Base-by-base conservation (phyloP, 2,329 filamentous ascomycete genomes). In the Botryotinia calthae region DNA sequence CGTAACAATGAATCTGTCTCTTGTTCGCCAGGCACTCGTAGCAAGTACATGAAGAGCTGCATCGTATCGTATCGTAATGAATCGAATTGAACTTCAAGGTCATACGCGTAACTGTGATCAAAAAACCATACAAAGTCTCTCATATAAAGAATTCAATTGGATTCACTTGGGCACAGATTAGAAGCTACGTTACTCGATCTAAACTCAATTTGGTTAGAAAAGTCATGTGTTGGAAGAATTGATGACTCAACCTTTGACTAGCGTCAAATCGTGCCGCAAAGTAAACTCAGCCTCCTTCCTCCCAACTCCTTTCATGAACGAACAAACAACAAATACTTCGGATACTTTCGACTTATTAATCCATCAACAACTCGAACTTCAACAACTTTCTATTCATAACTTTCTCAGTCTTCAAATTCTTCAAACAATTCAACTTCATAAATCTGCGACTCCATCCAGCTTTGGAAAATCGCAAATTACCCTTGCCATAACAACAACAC, bases 381-480 rank as follows among this genome's bases (percentile, higher is more conserved):
- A 70, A 42, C n/a, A 48, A 40, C 34, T 67, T 54, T 28, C 68
- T n/a, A 51, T 71, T 71, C 31, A 48, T 70, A 44, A 14, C 28
- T 64, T 46, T 18, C 22, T 5, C 34, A 37, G 59, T 70, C 56
- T 12, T 28, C 28, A 37, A 61, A 62, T 14, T 62, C 56, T 61
- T 61, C 22, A 44, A 37, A 61, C 2, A 61, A n/a, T 25, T 44
- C 25, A 70, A 37, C 54, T 59, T n/a, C 22, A 34, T 42, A 31
- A 22, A 44, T n/a, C 40, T 37, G 67, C 67, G 67, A 70, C 42
- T 46, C 34, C 76, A 76, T 77, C 77, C 74, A 79, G 77, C 75
- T 76, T 77, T 76, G n/a, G 76, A 76, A 71, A 74, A 74, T 76
- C 74, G 74, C 75, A 73, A 71, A 71, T 28, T 75, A 76, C 75